Evolutionary conservation across 2,329 filamentous ascomycete species (phyloP), one percentile per base, ranked within the genome.

Genomic region (Trichoderma semiorbis): DNA sequence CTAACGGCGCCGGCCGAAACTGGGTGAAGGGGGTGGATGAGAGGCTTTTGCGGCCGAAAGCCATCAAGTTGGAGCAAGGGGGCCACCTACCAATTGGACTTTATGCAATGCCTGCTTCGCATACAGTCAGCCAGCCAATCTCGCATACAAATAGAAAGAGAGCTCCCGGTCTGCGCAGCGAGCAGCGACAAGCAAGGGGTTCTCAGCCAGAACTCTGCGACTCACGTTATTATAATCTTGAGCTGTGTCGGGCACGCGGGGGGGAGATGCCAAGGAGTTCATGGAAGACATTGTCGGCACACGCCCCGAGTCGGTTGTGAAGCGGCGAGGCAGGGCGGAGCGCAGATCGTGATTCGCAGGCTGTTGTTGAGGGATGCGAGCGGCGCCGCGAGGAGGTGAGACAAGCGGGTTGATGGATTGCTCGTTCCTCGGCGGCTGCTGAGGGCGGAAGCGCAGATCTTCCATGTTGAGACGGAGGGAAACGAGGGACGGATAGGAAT

Each of bases 281-380:
- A 78, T 83, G 73, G 89, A 88, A 72, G 87, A 89, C 82, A 93
- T 85, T 80, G 92, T 93, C 81, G 92, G 92, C 83, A 95, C 85
- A 87, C 94, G 88, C 83, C 93, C 87, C 83, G 93, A 91, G 84
- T 97, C 97, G 72, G 95, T 96, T 74, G 95, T 98, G 84, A 98
- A 98, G 79, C 95, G 92, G 79, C 95, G 91, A 82, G 95, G 93
- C 80, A 98, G 86, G 77, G 90, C 91, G 74, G 90, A 89, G 82
- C 95, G 91, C 75, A 88, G 88, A 79, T 97, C 93, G 81, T 89
- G 87, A 74, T 87, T 81, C 73, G 85, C 71, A 55, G 74, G 69
- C 67, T 78, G 77, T 69, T 79, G 77, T 67, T 88, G 88, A 74
- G 84, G 85, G 80, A 90, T 86, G 79, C 90, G 89, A 78, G 85